Conservation (phyloP, 164 flowering plant genomes). For the Umbellularia californica region DNA sequence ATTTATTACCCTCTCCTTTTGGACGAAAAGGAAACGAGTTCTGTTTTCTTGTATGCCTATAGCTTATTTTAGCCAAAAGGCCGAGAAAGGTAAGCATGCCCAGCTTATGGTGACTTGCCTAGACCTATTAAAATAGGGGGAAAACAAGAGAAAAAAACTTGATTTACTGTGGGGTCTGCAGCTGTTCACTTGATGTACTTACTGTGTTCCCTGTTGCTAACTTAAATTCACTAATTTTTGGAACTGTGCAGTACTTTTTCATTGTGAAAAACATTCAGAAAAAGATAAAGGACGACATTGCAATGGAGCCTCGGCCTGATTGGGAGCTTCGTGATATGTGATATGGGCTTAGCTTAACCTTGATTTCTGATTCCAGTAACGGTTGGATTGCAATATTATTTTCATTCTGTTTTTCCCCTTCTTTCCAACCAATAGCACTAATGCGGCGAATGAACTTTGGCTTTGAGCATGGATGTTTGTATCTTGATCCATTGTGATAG, state of each 20-base stretch:
- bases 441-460: neutral
- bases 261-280: slow-evolving; percentile 48
- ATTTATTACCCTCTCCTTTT: no score
- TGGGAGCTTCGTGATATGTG: neutral
- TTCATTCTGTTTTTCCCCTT: neutral
- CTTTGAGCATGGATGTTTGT: neutral
- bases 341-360: neutral
- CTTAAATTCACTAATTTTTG: slow-evolving; percentile 2
- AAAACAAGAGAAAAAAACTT: neutral
- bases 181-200: neutral
- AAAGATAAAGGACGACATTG: slow-evolving; percentile 52
- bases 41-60: no score
- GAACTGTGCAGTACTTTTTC: slow-evolving; percentile 53
- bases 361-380: neutral
- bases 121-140: neutral
- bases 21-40: neutral
- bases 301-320: slow-evolving; percentile 21
- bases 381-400: neutral
- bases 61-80: neutral
- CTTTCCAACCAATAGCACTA: neutral
- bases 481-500: neutral
- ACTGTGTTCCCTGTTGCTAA: no score
- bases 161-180: neutral
- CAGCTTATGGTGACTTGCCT: neutral
- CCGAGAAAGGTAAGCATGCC: neutral